These are phyloP conservation scores for Thalassiosira exigua DNA, from an alignment of 352 stramenopile genomes.

Conservation along the genomic window DNA sequence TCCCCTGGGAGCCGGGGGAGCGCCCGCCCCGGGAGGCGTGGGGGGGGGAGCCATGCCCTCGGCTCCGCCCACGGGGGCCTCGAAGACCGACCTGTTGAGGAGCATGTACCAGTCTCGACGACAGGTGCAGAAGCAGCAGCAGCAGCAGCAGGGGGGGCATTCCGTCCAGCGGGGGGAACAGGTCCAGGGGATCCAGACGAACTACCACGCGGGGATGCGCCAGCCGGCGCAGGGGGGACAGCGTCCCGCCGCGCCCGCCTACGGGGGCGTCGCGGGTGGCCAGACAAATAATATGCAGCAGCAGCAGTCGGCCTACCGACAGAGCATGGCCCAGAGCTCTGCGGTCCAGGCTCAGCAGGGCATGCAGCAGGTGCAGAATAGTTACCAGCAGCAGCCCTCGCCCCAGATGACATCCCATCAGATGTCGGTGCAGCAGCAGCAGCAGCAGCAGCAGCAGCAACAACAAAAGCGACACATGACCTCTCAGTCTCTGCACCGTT, in stretches of 20 bases:
- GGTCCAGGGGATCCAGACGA: background rate
- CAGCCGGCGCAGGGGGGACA: background rate
- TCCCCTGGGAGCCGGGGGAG: slow-evolving; percentile 36
- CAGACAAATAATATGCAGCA: background rate
- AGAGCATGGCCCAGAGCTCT: background rate
- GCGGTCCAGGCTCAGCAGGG: background rate
- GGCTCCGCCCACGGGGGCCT: background rate
- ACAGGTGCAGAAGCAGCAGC: slow-evolving; percentile 4
- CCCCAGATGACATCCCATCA: slow-evolving; percentile 1
- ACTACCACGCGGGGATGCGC: background rate
- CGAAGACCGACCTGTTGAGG: slow-evolving; percentile 12
- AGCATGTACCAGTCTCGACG: slow-evolving; percentile 18
- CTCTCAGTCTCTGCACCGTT: too few relatives aligned
- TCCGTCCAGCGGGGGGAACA: slow-evolving; percentile 2
- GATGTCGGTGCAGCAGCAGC: slow-evolving; percentile 15
- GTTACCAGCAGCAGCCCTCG: background rate
- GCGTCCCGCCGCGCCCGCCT: too few relatives aligned
- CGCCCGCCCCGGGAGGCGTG: background rate
- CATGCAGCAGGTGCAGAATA: background rate
- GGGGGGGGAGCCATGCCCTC: background rate
- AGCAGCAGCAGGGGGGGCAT: background rate
- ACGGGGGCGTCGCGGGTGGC: too few relatives aligned
- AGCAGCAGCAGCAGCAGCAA: slow-evolving; percentile 21
- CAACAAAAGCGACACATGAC: too few relatives aligned
- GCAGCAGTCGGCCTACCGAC: background rate